phyloP scores from a whole-genome alignment of 768 basidiomycete genomes.

The Tricholoma flavovirens region DNA sequence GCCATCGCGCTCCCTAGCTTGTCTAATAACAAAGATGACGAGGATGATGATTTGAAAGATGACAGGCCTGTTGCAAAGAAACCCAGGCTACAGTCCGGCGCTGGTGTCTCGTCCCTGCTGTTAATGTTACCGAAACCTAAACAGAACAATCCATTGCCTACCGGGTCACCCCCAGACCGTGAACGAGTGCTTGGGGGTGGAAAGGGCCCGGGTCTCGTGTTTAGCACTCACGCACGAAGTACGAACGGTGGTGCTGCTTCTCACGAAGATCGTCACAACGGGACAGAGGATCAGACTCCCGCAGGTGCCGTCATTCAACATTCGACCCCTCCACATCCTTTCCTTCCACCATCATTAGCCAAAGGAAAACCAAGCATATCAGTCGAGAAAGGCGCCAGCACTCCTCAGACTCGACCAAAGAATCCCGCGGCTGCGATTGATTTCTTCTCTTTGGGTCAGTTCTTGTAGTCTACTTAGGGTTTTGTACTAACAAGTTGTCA shows the following conservation, averaged over 20 bases:
- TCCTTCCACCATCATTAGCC: constrained; percentile 53
- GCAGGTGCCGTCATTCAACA: background rate
- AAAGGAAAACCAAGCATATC: constrained; percentile 59
- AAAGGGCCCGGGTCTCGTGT: constrained; percentile 54
- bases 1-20: constrained; percentile 52
- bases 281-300: background rate
- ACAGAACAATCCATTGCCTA: constrained; percentile 37
- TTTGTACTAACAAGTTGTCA: background rate
- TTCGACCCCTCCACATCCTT: constrained; percentile 34
- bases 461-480: background rate
- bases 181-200: constrained; percentile 64
- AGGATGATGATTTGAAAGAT: constrained; percentile 30
- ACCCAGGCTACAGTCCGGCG: constrained; percentile 44
- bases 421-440: constrained; percentile 38
- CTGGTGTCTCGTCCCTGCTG: constrained; percentile 59
- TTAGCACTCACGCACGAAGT: constrained; percentile 30
- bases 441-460: constrained; percentile 65
- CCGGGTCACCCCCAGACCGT: background rate
- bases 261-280: constrained; percentile 22
- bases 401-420: constrained; percentile 12
- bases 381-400: constrained; percentile 32
- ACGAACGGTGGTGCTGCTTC: background rate
- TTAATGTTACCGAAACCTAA: constrained; percentile 76
- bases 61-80: constrained; percentile 56
- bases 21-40: constrained; percentile 26